Percentiles rank a stretch among this genome's conserved stretches.
Evolutionary conservation across 2,329 filamentous ascomycete species (phyloP).

Genomic region (Penicillium nordicum): DNA sequence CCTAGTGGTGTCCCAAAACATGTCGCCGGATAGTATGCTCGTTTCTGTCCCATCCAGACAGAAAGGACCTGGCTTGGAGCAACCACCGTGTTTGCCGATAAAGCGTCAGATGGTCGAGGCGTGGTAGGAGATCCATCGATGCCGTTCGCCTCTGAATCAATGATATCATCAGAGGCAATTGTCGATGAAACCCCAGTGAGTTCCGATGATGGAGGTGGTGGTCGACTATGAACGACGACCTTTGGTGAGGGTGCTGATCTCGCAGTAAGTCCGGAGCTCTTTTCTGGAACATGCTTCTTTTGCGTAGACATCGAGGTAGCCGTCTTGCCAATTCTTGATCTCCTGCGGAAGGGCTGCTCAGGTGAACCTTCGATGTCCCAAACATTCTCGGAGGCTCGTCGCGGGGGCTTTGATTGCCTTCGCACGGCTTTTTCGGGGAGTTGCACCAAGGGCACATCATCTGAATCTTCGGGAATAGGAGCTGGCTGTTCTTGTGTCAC

Average conservation of each 20-base stretch:
- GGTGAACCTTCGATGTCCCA: conserved; percentile 39
- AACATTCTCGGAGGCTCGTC: conserved; percentile 25
- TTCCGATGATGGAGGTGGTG: conserved; percentile 15
- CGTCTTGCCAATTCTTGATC: conserved; percentile 11
- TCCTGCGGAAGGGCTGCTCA: conserved; percentile 21
- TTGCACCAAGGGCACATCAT: conserved; percentile 13
- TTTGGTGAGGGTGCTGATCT: conserved; percentile 2
- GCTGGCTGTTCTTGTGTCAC: conserved; percentile 15
- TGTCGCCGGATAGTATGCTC: conserved; percentile 59
- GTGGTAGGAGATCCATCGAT: conserved; percentile 13
- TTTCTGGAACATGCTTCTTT: conserved; percentile 2
- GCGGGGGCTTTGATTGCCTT: conserved; percentile 23
- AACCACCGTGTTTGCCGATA: conserved; percentile 26
- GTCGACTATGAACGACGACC: conserved; percentile 10
- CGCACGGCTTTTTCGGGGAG: conserved; percentile 17
- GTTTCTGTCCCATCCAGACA: conserved; percentile 54
- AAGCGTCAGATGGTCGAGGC: conserved; percentile 5
- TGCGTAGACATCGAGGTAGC: conserved; percentile 7
- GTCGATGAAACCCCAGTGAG: conserved; percentile 10
- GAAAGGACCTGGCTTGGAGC: conserved; percentile 56
- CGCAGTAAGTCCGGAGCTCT: conserved; percentile 6
- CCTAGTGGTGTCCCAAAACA: conserved; percentile 49
- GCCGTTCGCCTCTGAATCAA: conserved; percentile 10
- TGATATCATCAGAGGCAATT: conserved; percentile 10
- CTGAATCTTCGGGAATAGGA: conserved; percentile 8